Evolutionary conservation across 805 yeast species (phyloP).

Genomic region (Yamadazyma nakazawae): DNA sequence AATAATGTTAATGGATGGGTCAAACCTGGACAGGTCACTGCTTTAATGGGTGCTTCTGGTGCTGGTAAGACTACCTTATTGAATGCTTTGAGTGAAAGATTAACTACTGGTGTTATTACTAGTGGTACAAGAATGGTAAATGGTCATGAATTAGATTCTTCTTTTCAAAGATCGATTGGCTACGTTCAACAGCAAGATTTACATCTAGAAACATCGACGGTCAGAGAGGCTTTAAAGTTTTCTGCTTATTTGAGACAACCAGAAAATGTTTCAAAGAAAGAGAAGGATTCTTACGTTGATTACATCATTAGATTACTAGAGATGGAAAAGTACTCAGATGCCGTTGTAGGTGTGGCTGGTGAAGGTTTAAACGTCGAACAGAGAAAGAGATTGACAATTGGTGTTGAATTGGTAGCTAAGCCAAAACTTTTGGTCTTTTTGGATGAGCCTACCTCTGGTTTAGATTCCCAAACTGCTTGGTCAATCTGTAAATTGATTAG

Average conservation of each 20-base stretch:
- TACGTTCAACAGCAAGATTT: conserved; percentile 81
- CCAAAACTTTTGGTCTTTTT: conserved; percentile 46
- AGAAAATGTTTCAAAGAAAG: conserved; percentile 46
- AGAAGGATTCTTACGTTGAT: conserved; percentile 66
- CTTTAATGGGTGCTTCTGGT: conserved; percentile 84
- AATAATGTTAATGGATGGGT: conserved; percentile 58
- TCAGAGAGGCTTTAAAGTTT: conserved; percentile 71
- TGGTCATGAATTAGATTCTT: conserved; percentile 58
- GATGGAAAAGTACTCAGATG: conserved; percentile 70
- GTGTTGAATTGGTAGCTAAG: conserved; percentile 41
- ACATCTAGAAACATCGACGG: conserved; percentile 66
- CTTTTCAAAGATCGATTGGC: conserved; percentile 76
- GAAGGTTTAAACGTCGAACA: conserved; percentile 49
- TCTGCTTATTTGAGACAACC: conserved; percentile 76
- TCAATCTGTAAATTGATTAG: conserved; percentile 39
- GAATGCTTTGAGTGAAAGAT: conserved; percentile 70
- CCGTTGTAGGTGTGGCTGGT: conserved; percentile 74
- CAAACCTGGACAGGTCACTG: conserved; percentile 77
- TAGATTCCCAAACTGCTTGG: conserved; percentile 49
- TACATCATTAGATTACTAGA: conserved; percentile 63
- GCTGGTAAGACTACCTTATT: conserved; percentile 81
- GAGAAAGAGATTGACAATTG: conserved; percentile 40
- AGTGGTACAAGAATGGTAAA: conserved; percentile 64
- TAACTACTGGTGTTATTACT: conserved; percentile 68
- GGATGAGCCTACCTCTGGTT: conserved; percentile 64